phyloP scores from a whole-genome alignment of 208 protist genomes.

The Angomonas ambiguus region DNA sequence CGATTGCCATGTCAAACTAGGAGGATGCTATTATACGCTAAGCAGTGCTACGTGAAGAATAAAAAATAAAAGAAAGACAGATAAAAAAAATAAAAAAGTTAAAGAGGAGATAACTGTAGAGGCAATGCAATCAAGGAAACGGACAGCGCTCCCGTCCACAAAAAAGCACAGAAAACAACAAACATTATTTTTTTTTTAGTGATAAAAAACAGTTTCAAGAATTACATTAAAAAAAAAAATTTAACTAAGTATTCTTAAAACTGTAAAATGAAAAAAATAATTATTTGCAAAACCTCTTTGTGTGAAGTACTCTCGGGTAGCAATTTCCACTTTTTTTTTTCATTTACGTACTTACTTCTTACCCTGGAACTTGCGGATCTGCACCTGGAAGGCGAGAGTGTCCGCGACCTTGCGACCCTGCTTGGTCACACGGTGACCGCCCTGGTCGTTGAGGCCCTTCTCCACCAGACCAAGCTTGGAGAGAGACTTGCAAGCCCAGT shows the following conservation, averaged over 20 bases:
- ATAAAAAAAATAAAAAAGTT: conserved; percentile 1
- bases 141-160: neutral
- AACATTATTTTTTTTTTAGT: conserved; percentile 12
- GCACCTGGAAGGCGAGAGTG: conserved; percentile 91
- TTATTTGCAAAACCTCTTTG: conserved; percentile 11
- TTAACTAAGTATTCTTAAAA: conserved; percentile 4
- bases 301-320: no score
- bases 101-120: no score
- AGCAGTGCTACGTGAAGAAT: conserved; percentile 2
- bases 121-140: no score
- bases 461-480: conserved; percentile 91
- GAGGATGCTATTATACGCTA: no score
- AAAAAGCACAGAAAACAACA: conserved; percentile 12
- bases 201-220: conserved; percentile 3
- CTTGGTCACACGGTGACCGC: conserved; percentile 91
- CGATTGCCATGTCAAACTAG: conserved; percentile 25
- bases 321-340: neutral
- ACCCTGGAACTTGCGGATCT: conserved; percentile 54
- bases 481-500: conserved; percentile 94
- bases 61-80: neutral
- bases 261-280: conserved; percentile 9
- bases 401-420: conserved; percentile 94
- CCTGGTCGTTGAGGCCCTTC: conserved; percentile 59
- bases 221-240: conserved; percentile 7
- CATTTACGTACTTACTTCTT: conserved; percentile 23